Base-by-base conservation (phyloP, 2,329 filamentous ascomycete genomes). In the Verticillium dahliae region DNA sequence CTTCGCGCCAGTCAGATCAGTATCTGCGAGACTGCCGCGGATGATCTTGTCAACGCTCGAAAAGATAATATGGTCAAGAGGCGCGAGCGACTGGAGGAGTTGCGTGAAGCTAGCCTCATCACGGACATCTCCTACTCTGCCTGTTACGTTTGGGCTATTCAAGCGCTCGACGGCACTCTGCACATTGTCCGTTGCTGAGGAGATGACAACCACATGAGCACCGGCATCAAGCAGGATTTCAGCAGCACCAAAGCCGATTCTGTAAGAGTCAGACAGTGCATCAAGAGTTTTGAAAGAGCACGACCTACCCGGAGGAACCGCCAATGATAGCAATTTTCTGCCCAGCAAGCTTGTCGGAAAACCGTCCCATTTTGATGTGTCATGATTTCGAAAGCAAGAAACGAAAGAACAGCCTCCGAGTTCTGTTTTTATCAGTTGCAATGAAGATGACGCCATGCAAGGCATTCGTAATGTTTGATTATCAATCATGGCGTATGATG, bases 211-310 rank as follows among this genome's bases (percentile, higher is more conserved):
- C 2, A 76, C 70, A 18, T 67, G 59, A 9, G 74, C 73, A 38
- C 74, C 74, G n/a, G 69, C 69, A 33, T 73, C 73, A 22, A 75
- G 61, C 58, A 76, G 70, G 33, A 71, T 69, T 57, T 70, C 65
- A n/a, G 74, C 74, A 2, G 71, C 74, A 33, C 74, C 74, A 60
- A 69, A 75, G n/a, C 75, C 74, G 59, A 77, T 77, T n/a, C 73
- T 76, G 38, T 1, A 4, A 14, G 11, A 22, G 13, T 14, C 35
- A 60, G n/a, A 52, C 35, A 10, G 22, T 62, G 33, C 61, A 34
- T 60, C 37, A 37, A 6, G 57, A 39, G 6, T n/a, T 10, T 57
- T 55, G 35, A 3, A 57, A 18, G 50, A 57, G 9, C 34, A 34
- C 11, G 37, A 34, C 62, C 7, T 66, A 73, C 73, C 73, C 73